These are phyloP conservation scores for Phaeotremella skinneri DNA, from an alignment of 768 basidiomycete species.

Conservation along the genomic window DNA sequence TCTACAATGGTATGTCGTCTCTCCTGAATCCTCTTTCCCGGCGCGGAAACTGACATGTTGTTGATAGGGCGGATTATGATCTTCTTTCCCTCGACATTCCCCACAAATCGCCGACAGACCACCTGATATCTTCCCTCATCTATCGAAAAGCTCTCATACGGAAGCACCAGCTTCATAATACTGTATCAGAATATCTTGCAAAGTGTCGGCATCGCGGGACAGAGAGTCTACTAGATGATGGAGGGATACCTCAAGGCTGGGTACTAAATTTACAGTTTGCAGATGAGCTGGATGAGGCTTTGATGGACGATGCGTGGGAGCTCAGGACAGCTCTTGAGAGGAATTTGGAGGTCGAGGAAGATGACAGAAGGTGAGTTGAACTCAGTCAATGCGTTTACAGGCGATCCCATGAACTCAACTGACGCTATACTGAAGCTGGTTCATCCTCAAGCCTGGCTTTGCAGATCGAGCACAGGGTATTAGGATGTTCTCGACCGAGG, in stretches of 20 bases:
- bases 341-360: constrained; percentile 40
- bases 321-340: constrained; percentile 64
- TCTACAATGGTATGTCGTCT: constrained; percentile 41
- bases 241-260: constrained; percentile 70
- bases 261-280: constrained; percentile 81
- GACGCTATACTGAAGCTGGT: constrained; percentile 60
- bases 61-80: constrained; percentile 89
- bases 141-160: constrained; percentile 91
- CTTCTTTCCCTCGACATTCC: constrained; percentile 73
- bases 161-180: constrained; percentile 83
- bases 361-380: constrained; percentile 36
- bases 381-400: background rate
- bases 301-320: constrained; percentile 90
- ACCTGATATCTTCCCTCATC: constrained; percentile 75
- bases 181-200: constrained; percentile 66
- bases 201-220: constrained; percentile 58
- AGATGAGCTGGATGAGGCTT: constrained; percentile 91
- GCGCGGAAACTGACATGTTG: constrained; percentile 6
- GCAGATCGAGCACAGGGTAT: constrained; percentile 95
- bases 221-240: constrained; percentile 57
- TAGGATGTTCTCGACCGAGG: constrained; percentile 76
- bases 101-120: constrained; percentile 55
- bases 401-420: background rate
- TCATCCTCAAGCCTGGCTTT: constrained; percentile 97
- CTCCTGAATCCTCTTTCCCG: background rate